Evolutionary conservation across 768 basidiomycete species (phyloP), one percentile per base, ranked within the genome.

Genomic region (Mycena metata): DNA sequence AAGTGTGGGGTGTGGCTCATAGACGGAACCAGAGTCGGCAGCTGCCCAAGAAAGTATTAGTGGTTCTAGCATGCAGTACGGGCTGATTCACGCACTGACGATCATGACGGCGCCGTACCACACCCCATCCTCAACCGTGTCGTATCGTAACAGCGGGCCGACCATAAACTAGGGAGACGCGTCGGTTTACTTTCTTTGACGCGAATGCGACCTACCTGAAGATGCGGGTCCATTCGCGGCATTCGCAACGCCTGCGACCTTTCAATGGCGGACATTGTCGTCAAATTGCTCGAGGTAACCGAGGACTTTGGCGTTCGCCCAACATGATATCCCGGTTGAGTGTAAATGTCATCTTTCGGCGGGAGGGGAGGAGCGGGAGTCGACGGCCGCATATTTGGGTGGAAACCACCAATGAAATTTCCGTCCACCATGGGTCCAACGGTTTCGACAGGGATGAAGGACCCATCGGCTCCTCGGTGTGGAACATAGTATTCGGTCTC

Each of bases 51-150:
- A 35, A 21, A 17, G 59, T 24, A 67, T 57, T 21, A 63, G 64
- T 30, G 3, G 30, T 30, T 30, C 33, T 26, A 41, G 42, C 9
- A 57, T 43, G 66, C 19, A 26, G 57, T 64, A 21, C 33, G 50
- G 30, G 10, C 52, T n/a, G 49, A 7, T 33, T 19, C 60, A 92
- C 91, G 80, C 70, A 93, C 91, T 95, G 71, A 99, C 95, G 63
- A 98, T 86, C 79, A 99, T 80, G 13, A 90, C 94, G 15, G 92
- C 94, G 9, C 96, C 97, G 69, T 91, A 86, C 95, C 96, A 99
- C 41, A 96, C 81, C 19, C 90, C 89, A 24, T 88, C 83, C 71
- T 94, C 91, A 26, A 94, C 87, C 0, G 96, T 99, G 76, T 98
- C 96, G 75, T 95, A 98, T 46, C 81, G 83, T 59, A 98, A 80